A percentile compares a stretch with the other conserved stretches of the same genome.
phyloP scores from a whole-genome alignment of 345 rosid genomes.

The Aquilaria yunnanensis region DNA sequence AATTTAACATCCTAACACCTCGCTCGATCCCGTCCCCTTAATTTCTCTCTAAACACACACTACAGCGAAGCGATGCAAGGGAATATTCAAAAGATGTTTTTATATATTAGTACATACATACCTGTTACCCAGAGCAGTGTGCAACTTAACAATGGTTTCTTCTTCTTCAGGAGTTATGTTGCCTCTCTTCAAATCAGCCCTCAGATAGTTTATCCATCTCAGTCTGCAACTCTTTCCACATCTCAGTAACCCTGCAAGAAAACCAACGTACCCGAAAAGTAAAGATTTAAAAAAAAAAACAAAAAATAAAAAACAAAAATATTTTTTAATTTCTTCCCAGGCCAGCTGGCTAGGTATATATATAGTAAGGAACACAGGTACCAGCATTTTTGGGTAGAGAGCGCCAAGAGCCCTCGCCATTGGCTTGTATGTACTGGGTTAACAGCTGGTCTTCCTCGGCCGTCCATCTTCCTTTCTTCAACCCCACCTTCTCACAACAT shows the following conservation, averaged over 20 bases:
- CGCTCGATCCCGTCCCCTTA: no score
- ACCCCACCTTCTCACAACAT: slow-evolving; percentile 81
- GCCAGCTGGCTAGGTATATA: no score
- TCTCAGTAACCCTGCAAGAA: slow-evolving; percentile 52
- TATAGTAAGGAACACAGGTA: slow-evolving; percentile 4
- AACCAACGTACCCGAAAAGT: neutral
- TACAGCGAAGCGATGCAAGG: no score
- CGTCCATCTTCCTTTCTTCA: slow-evolving; percentile 88
- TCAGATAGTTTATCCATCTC: slow-evolving; percentile 91
- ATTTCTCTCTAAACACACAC: no score
- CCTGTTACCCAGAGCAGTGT: slow-evolving; percentile 69
- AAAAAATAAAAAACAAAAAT: neutral
- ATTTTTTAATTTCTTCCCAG: neutral
- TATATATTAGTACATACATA: slow-evolving; percentile 4
- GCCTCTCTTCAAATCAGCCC: slow-evolving; percentile 77
- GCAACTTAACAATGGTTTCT: slow-evolving; percentile 68
- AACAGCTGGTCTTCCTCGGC: slow-evolving; percentile 71
- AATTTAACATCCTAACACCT: no score
- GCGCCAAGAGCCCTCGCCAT: slow-evolving; percentile 90
- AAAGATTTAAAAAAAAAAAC: neutral
- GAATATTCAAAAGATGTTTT: no score
- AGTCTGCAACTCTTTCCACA: slow-evolving; percentile 95
- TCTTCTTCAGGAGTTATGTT: slow-evolving; percentile 72
- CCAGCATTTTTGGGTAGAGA: slow-evolving; percentile 88
- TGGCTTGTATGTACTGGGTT: slow-evolving; percentile 49